Percentiles rank a stretch among this genome's conserved stretches.
phyloP scores from a whole-genome alignment of 2,329 filamentous ascomycete genomes.

The Pseudocercospora pini-densiflorae region DNA sequence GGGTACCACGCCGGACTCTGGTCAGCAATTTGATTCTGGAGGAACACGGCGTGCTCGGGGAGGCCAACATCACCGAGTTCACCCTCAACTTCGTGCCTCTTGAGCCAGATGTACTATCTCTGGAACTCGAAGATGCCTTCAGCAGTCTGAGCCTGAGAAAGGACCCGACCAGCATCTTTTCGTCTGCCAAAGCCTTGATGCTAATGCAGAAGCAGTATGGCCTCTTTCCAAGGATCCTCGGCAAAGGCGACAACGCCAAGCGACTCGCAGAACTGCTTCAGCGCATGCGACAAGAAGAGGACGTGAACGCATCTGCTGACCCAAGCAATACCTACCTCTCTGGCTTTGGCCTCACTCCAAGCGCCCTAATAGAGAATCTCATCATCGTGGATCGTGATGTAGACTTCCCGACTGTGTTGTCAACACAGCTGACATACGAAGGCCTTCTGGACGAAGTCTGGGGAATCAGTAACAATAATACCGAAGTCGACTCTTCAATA shows the following conservation, averaged over 20 bases:
- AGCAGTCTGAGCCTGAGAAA: conserved; percentile 86
- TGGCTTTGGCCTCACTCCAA: conserved; percentile 75
- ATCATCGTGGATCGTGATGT: conserved; percentile 96
- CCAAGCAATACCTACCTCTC: conserved; percentile 51
- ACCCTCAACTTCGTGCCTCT: conserved; percentile 89
- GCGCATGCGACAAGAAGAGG: conserved; percentile 92
- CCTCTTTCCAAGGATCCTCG: conserved; percentile 90
- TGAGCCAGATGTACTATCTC: conserved; percentile 86
- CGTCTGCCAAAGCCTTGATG: conserved; percentile 92
- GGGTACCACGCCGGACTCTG: conserved; percentile 89
- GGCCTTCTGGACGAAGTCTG: conserved; percentile 94
- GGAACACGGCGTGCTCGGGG: conserved; percentile 89
- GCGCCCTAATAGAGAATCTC: conserved; percentile 83
- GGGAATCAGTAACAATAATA: conserved; percentile 88
- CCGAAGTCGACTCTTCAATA: conserved; percentile 88
- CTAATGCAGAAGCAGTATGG: conserved; percentile 88
- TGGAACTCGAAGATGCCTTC: conserved; percentile 88
- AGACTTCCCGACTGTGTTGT: conserved; percentile 86
- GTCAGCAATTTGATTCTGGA: conserved; percentile 91
- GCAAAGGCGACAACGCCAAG: conserved; percentile 94
- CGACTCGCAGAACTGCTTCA: conserved; percentile 83
- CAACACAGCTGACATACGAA: conserved; percentile 96
- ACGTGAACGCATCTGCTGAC: conserved; percentile 52
- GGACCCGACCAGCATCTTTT: conserved; percentile 87
- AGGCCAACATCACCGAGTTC: conserved; percentile 86